Conservation (phyloP, 345 rosid genomes). For the Hibiscus tridactylites region DNA sequence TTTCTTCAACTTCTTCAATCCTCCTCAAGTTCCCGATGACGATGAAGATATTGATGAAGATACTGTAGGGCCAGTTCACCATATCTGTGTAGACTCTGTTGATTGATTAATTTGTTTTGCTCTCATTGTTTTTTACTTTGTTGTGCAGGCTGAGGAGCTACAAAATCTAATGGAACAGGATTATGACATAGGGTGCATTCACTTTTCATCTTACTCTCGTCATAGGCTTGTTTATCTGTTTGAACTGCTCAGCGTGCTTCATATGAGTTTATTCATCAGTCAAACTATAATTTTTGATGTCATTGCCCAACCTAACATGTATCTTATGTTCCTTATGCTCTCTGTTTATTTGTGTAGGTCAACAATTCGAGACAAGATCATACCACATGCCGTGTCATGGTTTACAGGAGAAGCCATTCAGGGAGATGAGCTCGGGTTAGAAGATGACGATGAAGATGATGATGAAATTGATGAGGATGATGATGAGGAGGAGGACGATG, state of each 20-base stretch:
- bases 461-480: conserved; percentile 37
- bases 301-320: neutral
- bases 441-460: conserved; percentile 16
- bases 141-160: conserved; percentile 82
- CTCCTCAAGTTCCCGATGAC: conserved; percentile 93
- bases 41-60: conserved; percentile 90
- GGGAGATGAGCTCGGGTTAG: conserved; percentile 42
- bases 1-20: conserved; percentile 88
- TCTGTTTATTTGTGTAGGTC: conserved; percentile 42
- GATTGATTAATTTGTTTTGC: neutral
- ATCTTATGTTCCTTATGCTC: neutral
- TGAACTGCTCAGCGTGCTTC: neutral
- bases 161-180: conserved; percentile 95
- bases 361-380: conserved; percentile 77
- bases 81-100: neutral
- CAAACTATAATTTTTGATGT: neutral
- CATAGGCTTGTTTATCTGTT: conserved; percentile 7
- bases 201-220: neutral
- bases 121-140: conserved; percentile 2
- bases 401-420: conserved; percentile 90
- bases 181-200: conserved; percentile 81
- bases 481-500: conserved; percentile 36
- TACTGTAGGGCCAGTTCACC: conserved; percentile 33
- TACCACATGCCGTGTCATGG: conserved; percentile 95
- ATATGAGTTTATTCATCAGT: neutral